phyloP scores from a whole-genome alignment of 768 basidiomycete species.

The Trametes cingulata region DNA sequence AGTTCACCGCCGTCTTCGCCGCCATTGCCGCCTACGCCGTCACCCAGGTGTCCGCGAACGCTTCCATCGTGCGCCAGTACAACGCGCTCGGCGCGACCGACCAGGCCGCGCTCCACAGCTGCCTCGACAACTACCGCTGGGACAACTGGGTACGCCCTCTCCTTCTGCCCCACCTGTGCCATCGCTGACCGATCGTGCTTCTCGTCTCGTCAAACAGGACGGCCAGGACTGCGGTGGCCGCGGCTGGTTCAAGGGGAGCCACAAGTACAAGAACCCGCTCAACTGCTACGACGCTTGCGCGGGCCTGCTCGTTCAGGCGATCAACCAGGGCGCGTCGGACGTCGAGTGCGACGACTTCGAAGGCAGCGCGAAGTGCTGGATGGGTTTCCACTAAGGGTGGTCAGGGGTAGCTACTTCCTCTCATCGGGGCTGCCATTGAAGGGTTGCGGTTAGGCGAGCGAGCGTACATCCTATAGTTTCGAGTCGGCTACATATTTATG shows the following conservation, averaged over 20 bases:
- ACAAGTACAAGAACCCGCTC: neutral
- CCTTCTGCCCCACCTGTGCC: neutral
- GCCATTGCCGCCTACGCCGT: neutral
- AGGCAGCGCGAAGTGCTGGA: neutral
- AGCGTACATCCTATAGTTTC: too few relatives aligned
- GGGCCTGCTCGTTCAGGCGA: neutral
- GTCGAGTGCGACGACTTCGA: slow-evolving; percentile 5
- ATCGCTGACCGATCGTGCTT: neutral
- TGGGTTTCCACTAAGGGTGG: neutral
- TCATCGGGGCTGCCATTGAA: too few relatives aligned
- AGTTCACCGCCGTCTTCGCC: slow-evolving; percentile 4
- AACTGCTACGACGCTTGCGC: slow-evolving; percentile 3
- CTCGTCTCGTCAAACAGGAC: neutral
- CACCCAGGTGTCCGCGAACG: slow-evolving; percentile 5
- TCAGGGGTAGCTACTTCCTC: too few relatives aligned
- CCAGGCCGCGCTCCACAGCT: neutral
- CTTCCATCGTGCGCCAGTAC: neutral
- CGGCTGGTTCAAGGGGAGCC: slow-evolving; percentile 2
- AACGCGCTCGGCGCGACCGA: slow-evolving; percentile 1
- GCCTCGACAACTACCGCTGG: slow-evolving; percentile 1
- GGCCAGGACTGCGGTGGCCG: slow-evolving; percentile 1
- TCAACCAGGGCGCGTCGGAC: neutral
- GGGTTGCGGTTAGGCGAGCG: too few relatives aligned
- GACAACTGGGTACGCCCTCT: neutral
- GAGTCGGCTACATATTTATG: too few relatives aligned